Conservation (phyloP, 352 stramenopile species). For the Pythium periplocum region DNA sequence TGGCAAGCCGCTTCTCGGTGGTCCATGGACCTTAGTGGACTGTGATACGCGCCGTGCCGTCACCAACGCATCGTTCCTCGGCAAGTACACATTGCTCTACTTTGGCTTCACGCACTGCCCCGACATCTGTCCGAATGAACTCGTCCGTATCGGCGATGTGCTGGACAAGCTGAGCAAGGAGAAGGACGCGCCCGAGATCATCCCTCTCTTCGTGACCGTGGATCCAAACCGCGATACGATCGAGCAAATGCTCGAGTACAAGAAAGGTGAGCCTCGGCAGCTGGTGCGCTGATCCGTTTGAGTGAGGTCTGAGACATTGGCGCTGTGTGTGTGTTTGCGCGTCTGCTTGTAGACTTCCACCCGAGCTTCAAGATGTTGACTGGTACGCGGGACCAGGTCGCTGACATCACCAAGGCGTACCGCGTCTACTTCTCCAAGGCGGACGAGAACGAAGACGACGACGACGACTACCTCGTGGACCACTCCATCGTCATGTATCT, state of each 20-base stretch:
- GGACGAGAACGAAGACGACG: slow-evolving; percentile 90
- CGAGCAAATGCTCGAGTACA: slow-evolving; percentile 94
- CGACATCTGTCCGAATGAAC: slow-evolving; percentile 99
- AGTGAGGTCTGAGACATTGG: neutral
- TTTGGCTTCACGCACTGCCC: slow-evolving; percentile 99
- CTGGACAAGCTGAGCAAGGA: slow-evolving; percentile 88
- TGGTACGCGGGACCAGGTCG: slow-evolving; percentile 92
- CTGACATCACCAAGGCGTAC: slow-evolving; percentile 97
- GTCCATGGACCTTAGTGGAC: slow-evolving; percentile 92
- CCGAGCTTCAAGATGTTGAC: slow-evolving; percentile 87
- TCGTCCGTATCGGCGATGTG: slow-evolving; percentile 97
- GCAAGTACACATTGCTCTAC: slow-evolving; percentile 97
- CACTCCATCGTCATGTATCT: slow-evolving; percentile 99
- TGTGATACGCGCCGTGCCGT: slow-evolving; percentile 78
- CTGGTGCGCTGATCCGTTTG: neutral
- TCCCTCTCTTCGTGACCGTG: slow-evolving; percentile 97
- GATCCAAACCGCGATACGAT: slow-evolving; percentile 97
- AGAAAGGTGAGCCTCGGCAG: slow-evolving; percentile 50
- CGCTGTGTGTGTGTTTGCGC: slow-evolving; percentile 1
- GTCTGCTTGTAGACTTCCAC: slow-evolving; percentile 55
- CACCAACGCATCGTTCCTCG: slow-evolving; percentile 89
- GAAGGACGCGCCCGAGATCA: slow-evolving; percentile 45
- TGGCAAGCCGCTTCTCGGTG: slow-evolving; percentile 89
- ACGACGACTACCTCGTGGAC: slow-evolving; percentile 99
- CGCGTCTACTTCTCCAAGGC: slow-evolving; percentile 99